Evolutionary conservation across 2,329 filamentous ascomycete species (phyloP).

Genomic region (Aspergillaceae sp.): DNA sequence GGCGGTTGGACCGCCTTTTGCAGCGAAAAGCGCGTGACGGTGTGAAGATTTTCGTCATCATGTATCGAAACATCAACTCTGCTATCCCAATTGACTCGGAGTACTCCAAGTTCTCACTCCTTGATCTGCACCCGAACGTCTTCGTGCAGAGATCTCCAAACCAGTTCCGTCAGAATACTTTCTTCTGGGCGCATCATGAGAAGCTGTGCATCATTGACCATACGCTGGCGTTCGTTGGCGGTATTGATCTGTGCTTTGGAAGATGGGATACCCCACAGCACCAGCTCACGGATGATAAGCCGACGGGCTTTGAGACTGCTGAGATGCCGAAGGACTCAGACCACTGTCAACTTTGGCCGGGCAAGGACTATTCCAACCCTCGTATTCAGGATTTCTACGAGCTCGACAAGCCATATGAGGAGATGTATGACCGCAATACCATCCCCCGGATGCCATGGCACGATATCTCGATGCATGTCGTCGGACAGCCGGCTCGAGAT

Average conservation of each 20-base stretch:
- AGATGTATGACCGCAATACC: slow-evolving; percentile 92
- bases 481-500: slow-evolving; percentile 90
- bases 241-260: slow-evolving; percentile 93
- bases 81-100: slow-evolving; percentile 97
- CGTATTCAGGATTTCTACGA: slow-evolving; percentile 91
- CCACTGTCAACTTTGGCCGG: slow-evolving; percentile 91
- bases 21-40: slow-evolving; percentile 89
- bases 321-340: slow-evolving; percentile 74
- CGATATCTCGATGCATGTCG: slow-evolving; percentile 94
- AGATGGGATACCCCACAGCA: slow-evolving; percentile 97
- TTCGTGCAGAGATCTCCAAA: slow-evolving; percentile 95
- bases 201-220: slow-evolving; percentile 97
- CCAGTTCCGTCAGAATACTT: slow-evolving; percentile 97
- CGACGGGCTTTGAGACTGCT: slow-evolving; percentile 80
- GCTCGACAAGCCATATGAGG: slow-evolving; percentile 88
- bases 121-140: slow-evolving; percentile 92
- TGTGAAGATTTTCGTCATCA: slow-evolving; percentile 94
- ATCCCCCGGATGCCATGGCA: slow-evolving; percentile 97
- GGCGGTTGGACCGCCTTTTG: slow-evolving; percentile 87
- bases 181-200: slow-evolving; percentile 98
- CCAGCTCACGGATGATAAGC: slow-evolving; percentile 80
- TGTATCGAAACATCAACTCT: slow-evolving; percentile 95
- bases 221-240: slow-evolving; percentile 88
- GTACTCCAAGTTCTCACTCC: slow-evolving; percentile 91
- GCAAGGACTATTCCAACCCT: slow-evolving; percentile 97